phyloP scores from a whole-genome alignment of 257 asterid species.

The Salvia miltiorrhiza region DNA sequence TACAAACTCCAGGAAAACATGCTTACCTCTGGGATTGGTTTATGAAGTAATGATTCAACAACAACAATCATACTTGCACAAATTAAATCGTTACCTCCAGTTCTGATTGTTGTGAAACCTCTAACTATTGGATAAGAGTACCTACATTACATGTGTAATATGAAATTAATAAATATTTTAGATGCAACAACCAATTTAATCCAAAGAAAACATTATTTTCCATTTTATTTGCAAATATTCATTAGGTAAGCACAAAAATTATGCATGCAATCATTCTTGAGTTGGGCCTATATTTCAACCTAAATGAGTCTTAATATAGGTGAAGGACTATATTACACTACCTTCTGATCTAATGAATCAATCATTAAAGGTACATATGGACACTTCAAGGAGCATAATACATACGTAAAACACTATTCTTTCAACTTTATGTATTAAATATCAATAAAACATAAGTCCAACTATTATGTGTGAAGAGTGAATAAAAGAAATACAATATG shows the following conservation, averaged over 20 bases:
- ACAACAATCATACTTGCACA: conserved; percentile 96
- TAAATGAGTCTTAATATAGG: background rate
- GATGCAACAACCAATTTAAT: background rate
- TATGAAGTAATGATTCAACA: conserved; percentile 82
- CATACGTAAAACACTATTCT: too few species aligned
- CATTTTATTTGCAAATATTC: background rate
- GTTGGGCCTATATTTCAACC: background rate
- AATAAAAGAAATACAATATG: too few species aligned
- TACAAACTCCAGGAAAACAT: conserved; percentile 3
- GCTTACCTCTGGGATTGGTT: conserved; percentile 72
- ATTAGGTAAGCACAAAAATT: too few species aligned
- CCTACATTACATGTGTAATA: conserved; percentile 36
- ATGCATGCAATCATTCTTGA: background rate
- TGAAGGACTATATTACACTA: conserved; percentile 9
- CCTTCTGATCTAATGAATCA: conserved; percentile 92
- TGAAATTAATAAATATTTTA: background rate
- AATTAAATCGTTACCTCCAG: conserved; percentile 96
- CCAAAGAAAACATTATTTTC: background rate
- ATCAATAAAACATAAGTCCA: too few species aligned
- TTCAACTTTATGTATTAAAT: too few species aligned
- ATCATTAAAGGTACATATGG: too few species aligned
- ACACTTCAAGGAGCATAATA: too few species aligned
- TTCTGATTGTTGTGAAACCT: conserved; percentile 93
- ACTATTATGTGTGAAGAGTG: too few species aligned
- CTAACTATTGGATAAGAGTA: conserved; percentile 89